Evolutionary conservation across 1,284 basidiomycete genomes (phyloP).

Genomic region (Trichosporon coremiiforme): DNA sequence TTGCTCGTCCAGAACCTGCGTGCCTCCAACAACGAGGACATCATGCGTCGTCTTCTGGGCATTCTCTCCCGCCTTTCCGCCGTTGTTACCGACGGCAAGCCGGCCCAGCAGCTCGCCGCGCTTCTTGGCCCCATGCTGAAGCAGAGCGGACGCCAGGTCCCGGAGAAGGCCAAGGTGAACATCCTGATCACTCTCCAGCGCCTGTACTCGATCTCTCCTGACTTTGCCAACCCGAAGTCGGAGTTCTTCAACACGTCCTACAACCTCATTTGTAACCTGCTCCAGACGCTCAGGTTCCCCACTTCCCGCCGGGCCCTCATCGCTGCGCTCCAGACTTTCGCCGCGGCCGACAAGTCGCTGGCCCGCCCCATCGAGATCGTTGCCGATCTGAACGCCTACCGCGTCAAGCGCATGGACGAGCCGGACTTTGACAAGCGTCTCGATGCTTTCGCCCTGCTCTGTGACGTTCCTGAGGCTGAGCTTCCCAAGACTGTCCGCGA

Average conservation of each 20-base stretch:
- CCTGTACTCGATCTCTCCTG: constrained; percentile 73
- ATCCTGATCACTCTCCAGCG: constrained; percentile 74
- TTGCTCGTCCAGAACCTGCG: constrained; percentile 67
- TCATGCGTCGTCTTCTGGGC: constrained; percentile 78
- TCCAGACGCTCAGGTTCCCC: constrained; percentile 72
- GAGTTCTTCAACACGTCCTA: constrained; percentile 65
- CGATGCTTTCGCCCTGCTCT: constrained; percentile 73
- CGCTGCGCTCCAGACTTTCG: constrained; percentile 66
- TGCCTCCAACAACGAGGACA: constrained; percentile 63
- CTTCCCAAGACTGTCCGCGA: constrained; percentile 36
- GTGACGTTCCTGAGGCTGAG: constrained; percentile 60
- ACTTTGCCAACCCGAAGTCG: constrained; percentile 63
- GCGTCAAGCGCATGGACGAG: constrained; percentile 78
- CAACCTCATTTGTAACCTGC: constrained; percentile 70
- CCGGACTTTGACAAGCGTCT: constrained; percentile 90
- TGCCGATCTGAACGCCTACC: constrained; percentile 81
- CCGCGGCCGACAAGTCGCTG: constrained; percentile 62
- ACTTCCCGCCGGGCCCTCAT: constrained; percentile 70
- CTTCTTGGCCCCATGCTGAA: constrained; percentile 81
- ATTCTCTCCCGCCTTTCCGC: constrained; percentile 80
- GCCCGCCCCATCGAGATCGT: constrained; percentile 63
- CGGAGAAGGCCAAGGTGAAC: constrained; percentile 85
- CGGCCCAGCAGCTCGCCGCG: constrained; percentile 73
- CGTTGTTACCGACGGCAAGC: constrained; percentile 68
- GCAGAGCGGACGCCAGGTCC: constrained; percentile 72